Percentiles rank a stretch among this genome's conserved stretches.
Evolutionary conservation across 2,329 filamentous ascomycete species (phyloP).

Genomic region (Alternaria brassicicola): DNA sequence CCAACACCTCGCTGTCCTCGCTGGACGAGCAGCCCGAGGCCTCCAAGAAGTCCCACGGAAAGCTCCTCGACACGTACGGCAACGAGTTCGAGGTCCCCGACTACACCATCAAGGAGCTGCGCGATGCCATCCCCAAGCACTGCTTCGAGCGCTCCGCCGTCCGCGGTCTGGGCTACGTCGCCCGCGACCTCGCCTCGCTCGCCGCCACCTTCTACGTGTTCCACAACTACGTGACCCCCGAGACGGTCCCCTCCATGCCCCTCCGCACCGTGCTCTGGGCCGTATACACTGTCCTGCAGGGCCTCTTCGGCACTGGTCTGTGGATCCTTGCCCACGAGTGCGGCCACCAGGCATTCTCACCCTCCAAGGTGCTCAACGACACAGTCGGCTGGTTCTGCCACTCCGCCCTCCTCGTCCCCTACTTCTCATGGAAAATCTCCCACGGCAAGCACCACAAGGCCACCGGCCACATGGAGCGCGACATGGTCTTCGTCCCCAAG

Average conservation of each 20-base stretch:
- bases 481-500: slow-evolving; percentile 99
- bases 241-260: slow-evolving; percentile 73
- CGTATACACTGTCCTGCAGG: slow-evolving; percentile 81
- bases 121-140: slow-evolving; percentile 95
- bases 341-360: slow-evolving; percentile 93
- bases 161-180: slow-evolving; percentile 80
- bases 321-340: slow-evolving; percentile 99
- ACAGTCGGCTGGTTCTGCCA: slow-evolving; percentile 90
- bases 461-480: slow-evolving; percentile 93
- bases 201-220: slow-evolving; percentile 82
- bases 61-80: slow-evolving; percentile 88
- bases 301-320: slow-evolving; percentile 88
- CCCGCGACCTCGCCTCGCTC: slow-evolving; percentile 76
- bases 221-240: slow-evolving; percentile 87
- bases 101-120: slow-evolving; percentile 97
- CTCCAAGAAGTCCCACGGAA: slow-evolving; percentile 57
- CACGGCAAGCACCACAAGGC: slow-evolving; percentile 99
- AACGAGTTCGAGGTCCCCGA: slow-evolving; percentile 93
- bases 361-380: slow-evolving; percentile 90
- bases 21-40: slow-evolving; percentile 66
- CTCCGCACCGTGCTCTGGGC: slow-evolving; percentile 70
- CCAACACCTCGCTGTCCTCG: slow-evolving; percentile 91
- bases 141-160: slow-evolving; percentile 88
- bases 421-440: slow-evolving; percentile 99
- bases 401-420: slow-evolving; percentile 87